Evolutionary conservation across 2,329 filamentous ascomycete species (phyloP), one percentile per base, ranked within the genome.

Genomic region (Akanthomyces dipterigenus): DNA sequence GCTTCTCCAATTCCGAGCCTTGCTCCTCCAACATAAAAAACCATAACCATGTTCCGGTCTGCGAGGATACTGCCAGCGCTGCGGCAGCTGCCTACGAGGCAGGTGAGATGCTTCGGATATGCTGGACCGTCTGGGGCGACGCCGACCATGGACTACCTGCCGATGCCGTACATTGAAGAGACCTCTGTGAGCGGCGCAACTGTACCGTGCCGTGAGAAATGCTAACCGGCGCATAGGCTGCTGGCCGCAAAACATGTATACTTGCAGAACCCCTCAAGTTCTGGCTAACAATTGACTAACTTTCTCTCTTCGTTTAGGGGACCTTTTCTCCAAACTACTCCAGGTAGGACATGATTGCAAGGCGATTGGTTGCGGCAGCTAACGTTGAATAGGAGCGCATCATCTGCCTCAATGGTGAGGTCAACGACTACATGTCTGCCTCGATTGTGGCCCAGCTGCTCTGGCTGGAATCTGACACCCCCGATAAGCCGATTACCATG

Each of bases 401-500:
- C 70, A 83, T 99, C 70, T 96, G 90, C 72, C 83, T 98, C 40
- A 97, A 96, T 70, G 93, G 93, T 70, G 82, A 90, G 70, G 92
- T 98, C 62, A 90, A 98, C 77, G 91, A 96, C 71, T 88, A 85
- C 46, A 86, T 95, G 67, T 96, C 92, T 42, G 93, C 95, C n/a
- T 90, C 89, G 46, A 91, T 98, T 65, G 93, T 98, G 31, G 91
- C 95, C 1, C 96, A 99, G 73, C 86, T 99, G 24, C 88, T 99
- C 65, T 99, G 93, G 84, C 91, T 99, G 74, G 96, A 99, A 81
- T 95, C 93, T 69, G 95, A 99, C 71, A 91, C 91, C 70, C 93
- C 93, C 3, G 87, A 96, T 61, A 97, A 96, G 74, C 90, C 92
- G 14, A 98, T 99, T 66, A 95, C 90, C 57, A 90, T 99, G 74